Evolutionary conservation across 768 basidiomycete species (phyloP).

Genomic region (Tremella fuciformis): DNA sequence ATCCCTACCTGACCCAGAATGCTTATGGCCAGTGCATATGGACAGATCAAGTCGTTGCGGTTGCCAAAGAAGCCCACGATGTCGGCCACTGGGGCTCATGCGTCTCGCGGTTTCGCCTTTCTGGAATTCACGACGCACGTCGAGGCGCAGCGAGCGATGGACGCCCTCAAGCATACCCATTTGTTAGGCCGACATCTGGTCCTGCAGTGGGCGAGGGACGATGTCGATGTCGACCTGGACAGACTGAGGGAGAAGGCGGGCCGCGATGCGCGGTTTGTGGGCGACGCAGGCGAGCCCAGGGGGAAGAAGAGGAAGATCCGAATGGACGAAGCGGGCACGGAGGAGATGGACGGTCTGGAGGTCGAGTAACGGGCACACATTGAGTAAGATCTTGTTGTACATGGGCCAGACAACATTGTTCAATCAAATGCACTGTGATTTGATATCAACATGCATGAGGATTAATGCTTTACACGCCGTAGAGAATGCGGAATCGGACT

Average conservation of each 20-base stretch:
- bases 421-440: background rate
- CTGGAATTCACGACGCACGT: slow-evolving; percentile 84
- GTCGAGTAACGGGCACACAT: background rate
- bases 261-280: slow-evolving; percentile 62
- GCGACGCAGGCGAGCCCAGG: slow-evolving; percentile 34
- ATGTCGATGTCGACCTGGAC: slow-evolving; percentile 65
- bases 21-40: slow-evolving; percentile 65
- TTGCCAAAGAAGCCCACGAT: slow-evolving; percentile 88
- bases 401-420: background rate
- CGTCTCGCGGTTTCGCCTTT: slow-evolving; percentile 85
- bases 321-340: slow-evolving; percentile 21
- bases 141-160: slow-evolving; percentile 86
- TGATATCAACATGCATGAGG: background rate
- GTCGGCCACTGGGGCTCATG: slow-evolving; percentile 51
- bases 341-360: slow-evolving; percentile 42
- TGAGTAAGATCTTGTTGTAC: background rate
- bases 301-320: slow-evolving; percentile 48
- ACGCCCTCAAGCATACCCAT: slow-evolving; percentile 86
- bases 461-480: background rate
- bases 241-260: slow-evolving; percentile 75
- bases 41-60: slow-evolving; percentile 88
- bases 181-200: slow-evolving; percentile 93
- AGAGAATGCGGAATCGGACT: no score
- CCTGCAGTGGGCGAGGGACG: slow-evolving; percentile 83
- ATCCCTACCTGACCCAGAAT: background rate